Conservation (phyloP, 768 basidiomycete species). For the Boletus sensibilis region DNA sequence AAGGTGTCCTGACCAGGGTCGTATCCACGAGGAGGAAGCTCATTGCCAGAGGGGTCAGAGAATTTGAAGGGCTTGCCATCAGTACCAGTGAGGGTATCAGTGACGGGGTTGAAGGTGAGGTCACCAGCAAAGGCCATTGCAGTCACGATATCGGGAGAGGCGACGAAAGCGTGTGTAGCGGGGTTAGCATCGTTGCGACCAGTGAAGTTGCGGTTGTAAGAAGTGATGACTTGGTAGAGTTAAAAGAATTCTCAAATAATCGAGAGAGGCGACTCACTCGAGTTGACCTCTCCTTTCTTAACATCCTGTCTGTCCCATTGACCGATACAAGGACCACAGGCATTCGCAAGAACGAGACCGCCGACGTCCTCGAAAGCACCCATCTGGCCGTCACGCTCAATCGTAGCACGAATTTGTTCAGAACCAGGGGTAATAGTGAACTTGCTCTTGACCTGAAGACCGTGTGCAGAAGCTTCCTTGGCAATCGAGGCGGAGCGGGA, state of each 20-base stretch:
- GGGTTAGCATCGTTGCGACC: constrained; percentile 99
- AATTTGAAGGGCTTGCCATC: constrained; percentile 99
- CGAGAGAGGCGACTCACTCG: constrained; percentile 57
- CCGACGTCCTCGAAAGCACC: constrained; percentile 83
- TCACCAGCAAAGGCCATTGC: constrained; percentile 94
- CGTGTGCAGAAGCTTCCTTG: constrained; percentile 82
- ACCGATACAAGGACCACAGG: constrained; percentile 98
- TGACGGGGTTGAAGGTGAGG: constrained; percentile 95
- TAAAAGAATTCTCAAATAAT: neutral
- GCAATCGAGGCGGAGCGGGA: constrained; percentile 95
- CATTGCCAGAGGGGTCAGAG: constrained; percentile 84
- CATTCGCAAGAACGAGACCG: constrained; percentile 94
- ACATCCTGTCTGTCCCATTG: constrained; percentile 99
- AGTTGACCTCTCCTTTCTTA: constrained; percentile 95
- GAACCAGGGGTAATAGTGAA: constrained; percentile 99
- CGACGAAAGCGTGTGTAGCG: constrained; percentile 95
- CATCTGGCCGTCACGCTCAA: constrained; percentile 94
- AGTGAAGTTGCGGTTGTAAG: constrained; percentile 99
- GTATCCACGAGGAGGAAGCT: constrained; percentile 93
- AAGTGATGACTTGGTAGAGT: constrained; percentile 76
- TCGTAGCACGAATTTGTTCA: constrained; percentile 97
- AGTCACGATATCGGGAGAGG: constrained; percentile 93
- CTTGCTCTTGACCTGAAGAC: constrained; percentile 84
- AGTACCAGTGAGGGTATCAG: constrained; percentile 80
- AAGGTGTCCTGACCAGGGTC: constrained; percentile 97